phyloP scores from a whole-genome alignment of 2,329 filamentous ascomycete genomes.

The Penicillium fuscoglaucum region DNA sequence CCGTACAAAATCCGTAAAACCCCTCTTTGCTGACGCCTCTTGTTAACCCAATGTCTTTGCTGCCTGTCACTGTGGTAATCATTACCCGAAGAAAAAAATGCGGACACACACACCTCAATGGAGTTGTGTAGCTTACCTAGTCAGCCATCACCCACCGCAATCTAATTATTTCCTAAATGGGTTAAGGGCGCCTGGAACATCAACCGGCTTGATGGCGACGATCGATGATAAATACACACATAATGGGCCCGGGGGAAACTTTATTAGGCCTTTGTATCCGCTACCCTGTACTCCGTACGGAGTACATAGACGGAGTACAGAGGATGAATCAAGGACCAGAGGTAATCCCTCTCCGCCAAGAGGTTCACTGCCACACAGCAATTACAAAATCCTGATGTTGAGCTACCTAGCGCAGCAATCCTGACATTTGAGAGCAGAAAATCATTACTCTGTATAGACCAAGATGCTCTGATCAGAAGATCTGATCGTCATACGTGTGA shows the following conservation, averaged over 20 bases:
- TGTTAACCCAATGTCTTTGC: not conserved
- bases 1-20: not conserved
- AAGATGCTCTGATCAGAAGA: not conserved
- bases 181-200: not conserved
- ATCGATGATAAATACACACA: slow-evolving; percentile 11
- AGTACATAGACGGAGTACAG: not conserved
- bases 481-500: slow-evolving; percentile 3
- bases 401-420: not conserved
- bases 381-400: not conserved
- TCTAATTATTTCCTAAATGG: not conserved
- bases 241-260: slow-evolving; percentile 5
- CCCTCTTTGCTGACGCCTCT: not conserved
- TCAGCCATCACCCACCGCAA: not conserved
- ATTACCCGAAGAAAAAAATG: slow-evolving; percentile 9
- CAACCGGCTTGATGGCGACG: slow-evolving; percentile 11
- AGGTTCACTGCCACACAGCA: not conserved
- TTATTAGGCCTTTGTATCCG: slow-evolving; percentile 12
- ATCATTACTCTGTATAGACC: not conserved
- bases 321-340: not conserved
- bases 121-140: not conserved
- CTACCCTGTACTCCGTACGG: not conserved
- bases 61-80: slow-evolving; percentile 8
- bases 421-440: not conserved
- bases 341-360: not conserved
- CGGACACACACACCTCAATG: slow-evolving; percentile 9